Conservation (phyloP, 129 eudicot genomes). For the Flaveria brownii region DNA sequence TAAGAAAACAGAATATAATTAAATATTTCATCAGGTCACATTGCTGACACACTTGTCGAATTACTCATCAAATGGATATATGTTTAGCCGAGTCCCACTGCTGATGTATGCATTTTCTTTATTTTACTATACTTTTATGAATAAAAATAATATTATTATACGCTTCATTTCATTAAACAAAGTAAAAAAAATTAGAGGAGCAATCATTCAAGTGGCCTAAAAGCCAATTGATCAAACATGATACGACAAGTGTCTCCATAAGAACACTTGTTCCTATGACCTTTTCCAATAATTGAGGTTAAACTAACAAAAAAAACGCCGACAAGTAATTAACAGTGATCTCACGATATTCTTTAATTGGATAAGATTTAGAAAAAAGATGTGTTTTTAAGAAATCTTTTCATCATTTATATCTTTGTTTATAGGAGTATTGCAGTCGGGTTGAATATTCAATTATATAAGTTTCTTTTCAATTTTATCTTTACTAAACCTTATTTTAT, state of each 20-base stretch:
- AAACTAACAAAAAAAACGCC: conserved; percentile 25
- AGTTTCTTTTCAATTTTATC: background rate
- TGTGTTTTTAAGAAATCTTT: background rate
- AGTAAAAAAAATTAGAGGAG: background rate
- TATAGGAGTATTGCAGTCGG: background rate
- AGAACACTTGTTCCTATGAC: conserved; percentile 29
- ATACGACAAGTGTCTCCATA: conserved; percentile 37
- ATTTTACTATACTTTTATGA: background rate
- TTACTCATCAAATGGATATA: conserved; percentile 8
- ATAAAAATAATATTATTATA: background rate
- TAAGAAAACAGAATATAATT: background rate
- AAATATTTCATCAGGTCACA: background rate
- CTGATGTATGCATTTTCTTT: conserved; percentile 18
- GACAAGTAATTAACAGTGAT: conserved; percentile 16
- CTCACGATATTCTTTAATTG: conserved; percentile 11
- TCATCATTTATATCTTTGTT: background rate
- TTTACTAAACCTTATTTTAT: background rate
- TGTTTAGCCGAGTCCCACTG: conserved; percentile 30
- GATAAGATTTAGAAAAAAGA: background rate
- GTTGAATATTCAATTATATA: background rate
- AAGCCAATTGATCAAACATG: conserved; percentile 32
- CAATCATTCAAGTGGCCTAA: conserved; percentile 36
- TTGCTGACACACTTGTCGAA: background rate
- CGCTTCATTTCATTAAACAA: background rate
- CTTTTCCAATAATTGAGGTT: conserved; percentile 36